A percentile compares a stretch with the other conserved stretches of the same genome.
Evolutionary conservation across 2,329 filamentous ascomycete genomes (phyloP).

Genomic region (Botrytis cinerea): DNA sequence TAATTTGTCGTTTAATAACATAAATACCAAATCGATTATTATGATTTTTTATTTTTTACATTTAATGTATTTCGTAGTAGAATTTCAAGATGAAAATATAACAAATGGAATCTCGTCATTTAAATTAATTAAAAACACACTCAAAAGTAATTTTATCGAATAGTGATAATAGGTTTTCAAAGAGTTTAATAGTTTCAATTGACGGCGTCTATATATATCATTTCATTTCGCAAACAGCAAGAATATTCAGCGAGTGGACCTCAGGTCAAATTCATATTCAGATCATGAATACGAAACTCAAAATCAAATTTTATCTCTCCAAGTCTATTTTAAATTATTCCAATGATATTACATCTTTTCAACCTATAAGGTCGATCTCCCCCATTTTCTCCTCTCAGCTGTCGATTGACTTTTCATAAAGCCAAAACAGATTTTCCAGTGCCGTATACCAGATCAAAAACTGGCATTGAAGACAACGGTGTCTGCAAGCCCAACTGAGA

Average conservation of each 20-base stretch:
- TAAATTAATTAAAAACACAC: too few relatives aligned
- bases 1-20: too few relatives aligned
- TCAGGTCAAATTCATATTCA: background rate
- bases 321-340: background rate
- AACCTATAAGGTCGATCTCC: background rate
- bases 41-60: too few relatives aligned
- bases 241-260: background rate
- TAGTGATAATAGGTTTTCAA: background rate
- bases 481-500: background rate
- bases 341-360: background rate
- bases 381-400: background rate
- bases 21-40: too few relatives aligned
- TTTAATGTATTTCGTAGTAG: too few relatives aligned
- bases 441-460: background rate
- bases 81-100: too few relatives aligned
- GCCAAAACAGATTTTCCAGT: background rate
- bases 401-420: background rate
- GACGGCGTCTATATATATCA: background rate
- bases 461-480: conserved; percentile 1
- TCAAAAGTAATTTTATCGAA: too few relatives aligned
- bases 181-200: background rate
- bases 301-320: background rate
- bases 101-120: too few relatives aligned
- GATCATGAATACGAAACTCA: background rate
- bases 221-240: background rate